Base-by-base conservation (phyloP, 2,329 filamentous ascomycete species). In the Epichloe aotearoae region DNA sequence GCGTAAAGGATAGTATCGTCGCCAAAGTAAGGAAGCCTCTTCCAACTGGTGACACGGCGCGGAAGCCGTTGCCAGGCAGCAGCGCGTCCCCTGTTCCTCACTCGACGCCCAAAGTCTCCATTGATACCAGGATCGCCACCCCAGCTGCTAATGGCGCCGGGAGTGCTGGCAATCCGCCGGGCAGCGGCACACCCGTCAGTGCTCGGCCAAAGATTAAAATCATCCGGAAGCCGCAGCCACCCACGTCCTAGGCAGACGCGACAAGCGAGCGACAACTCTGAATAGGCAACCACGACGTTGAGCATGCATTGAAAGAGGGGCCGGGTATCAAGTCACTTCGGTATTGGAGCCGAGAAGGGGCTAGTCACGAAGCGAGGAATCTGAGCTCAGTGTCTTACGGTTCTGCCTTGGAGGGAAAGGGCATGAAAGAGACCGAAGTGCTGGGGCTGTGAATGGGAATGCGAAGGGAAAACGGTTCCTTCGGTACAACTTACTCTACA, bases 11-110 rank as follows among this genome's bases (percentile, higher is more conserved):
- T 15, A 57, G 55, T 7, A 64, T 66, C 26, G 59, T 59, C 1
- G 60, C 62, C 12, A 70, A 69, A 49, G 62, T 59, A 12, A 59
- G 67, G 36, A 69, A 69, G 39, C 66, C 67, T 14, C 56, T 69
- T 6, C 66, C 66, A 3, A 55, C 56, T 3, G 63, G 63, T 4
- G 64, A 65, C 4, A 34, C 43, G 15, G 50, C 50, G 1, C 60
- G 65, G 36, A 67, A 61, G 46, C 65, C 66, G 4, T 44, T 69
- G n/a, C 66, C 66, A 6, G 59, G 61, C 8, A 57, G 61, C 8
- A 57, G 60, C 17, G 50, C 59, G 5, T 57, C 63, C 1, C 58
- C 57, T 17, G 36, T 51, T 5, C 46, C 58, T 10, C 54, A 57
- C n/a, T 48, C 57, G 7, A 59, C 60, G 11, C 59, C 58, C 5